phyloP scores from a whole-genome alignment of 129 eudicot genomes.

The Flaveria brownii region DNA sequence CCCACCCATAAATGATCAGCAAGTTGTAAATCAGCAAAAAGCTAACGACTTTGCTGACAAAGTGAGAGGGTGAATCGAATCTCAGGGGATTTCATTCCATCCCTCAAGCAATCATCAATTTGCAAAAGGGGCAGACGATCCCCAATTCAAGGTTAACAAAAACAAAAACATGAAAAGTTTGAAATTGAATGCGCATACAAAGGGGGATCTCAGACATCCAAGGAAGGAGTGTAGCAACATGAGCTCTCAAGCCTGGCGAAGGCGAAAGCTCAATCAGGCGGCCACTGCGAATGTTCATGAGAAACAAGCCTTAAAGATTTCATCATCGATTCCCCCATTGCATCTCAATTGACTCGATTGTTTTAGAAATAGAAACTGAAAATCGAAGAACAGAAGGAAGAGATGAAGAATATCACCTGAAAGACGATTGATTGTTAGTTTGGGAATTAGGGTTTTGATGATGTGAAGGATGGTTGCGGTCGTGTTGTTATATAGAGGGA shows the following conservation, averaged over 20 bases:
- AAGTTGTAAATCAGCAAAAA: not conserved
- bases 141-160: constrained; percentile 1
- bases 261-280: constrained; percentile 62
- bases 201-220: constrained; percentile 43
- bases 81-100: constrained; percentile 31
- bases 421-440: not conserved
- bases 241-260: constrained; percentile 53
- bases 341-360: not conserved
- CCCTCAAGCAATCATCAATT: constrained; percentile 30
- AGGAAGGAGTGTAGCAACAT: constrained; percentile 40
- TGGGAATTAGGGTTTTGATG: constrained; percentile 16
- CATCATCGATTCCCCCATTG: constrained; percentile 33
- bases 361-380: no score
- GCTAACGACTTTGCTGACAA: constrained; percentile 31
- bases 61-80: constrained; percentile 36
- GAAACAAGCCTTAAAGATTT: constrained; percentile 58
- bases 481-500: constrained; percentile 14
- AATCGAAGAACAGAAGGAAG: no score
- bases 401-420: no score
- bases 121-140: constrained; percentile 49
- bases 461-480: not conserved
- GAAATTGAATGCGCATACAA: not conserved
- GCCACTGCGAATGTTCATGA: constrained; percentile 71
- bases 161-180: no score
- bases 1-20: constrained; percentile 41